Base-by-base conservation (phyloP, 306 rosid genomes). In the Vigna trinervia region DNA sequence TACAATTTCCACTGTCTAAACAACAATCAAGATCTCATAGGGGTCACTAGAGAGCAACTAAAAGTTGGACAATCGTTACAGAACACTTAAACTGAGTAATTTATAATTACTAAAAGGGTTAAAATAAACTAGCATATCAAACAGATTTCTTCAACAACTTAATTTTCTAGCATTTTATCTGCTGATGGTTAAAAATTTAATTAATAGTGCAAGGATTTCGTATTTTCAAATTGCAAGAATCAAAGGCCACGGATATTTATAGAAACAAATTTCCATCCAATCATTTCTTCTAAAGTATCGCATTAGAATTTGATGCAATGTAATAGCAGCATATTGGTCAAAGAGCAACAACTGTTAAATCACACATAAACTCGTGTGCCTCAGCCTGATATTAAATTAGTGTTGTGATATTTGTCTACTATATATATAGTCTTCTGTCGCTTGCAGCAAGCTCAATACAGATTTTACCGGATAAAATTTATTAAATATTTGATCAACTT, bases 401-500 rank as follows among this genome's bases (percentile, higher is more conserved):
- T 28, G 65, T 32, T n/a, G 15, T 26, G 28, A 32, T 12, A 60
- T 74, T 83, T 74, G 41, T 48, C 41, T 62, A 23, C 38, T 26
- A 51, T 5, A 12, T 5, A 12, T 34, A 53, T 41, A 53, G n/a
- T 43, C 53, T 75, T 46, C 56, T 12, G 60, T 47, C 46, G 20
- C 75, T 58, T 46, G 73, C 38, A 73, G 19, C 2, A 6, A 69
- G 38, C 61, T 62, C 54, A 54, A 36, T 47, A 32, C 46, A 72
- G 34, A 47, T 57, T 71, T 71, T 22, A 39, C 10, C 34, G 23
- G 51, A 73, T 4, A 41, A 30, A 43, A 50, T 54, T n/a, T 47
- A 56, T 54, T 56, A 34, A 69, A 83, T 36, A 53, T 54, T 36
- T 62, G 20, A 53, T 45, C 75, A 84, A 43, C 41, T 70, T 56